A percentile compares a stretch with the other conserved stretches of the same genome.
Evolutionary conservation across 2,329 filamentous ascomycete genomes (phyloP).

Genomic region (Chaetomiaceae sp.): DNA sequence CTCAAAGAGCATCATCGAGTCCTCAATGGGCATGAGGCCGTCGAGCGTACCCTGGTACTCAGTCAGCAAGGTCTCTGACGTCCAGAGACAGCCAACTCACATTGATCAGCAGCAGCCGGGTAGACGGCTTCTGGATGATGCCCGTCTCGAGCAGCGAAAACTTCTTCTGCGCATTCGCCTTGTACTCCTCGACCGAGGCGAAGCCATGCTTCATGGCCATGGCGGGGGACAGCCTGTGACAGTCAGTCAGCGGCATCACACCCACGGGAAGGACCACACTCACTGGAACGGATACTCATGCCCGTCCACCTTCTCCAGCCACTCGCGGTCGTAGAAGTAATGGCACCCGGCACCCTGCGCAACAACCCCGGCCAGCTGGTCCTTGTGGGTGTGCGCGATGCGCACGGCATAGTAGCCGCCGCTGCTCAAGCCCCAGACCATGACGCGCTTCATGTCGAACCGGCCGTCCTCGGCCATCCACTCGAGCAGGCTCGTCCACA

Average conservation of each 20-base stretch:
- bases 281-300: slow-evolving; percentile 62
- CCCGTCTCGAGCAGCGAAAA: slow-evolving; percentile 60
- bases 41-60: slow-evolving; percentile 53
- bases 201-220: slow-evolving; percentile 62
- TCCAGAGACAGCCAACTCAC: slow-evolving; percentile 35
- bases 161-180: slow-evolving; percentile 50
- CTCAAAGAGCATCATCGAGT: slow-evolving; percentile 60
- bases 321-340: slow-evolving; percentile 55
- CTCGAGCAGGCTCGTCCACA: slow-evolving; percentile 58
- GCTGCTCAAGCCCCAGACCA: slow-evolving; percentile 61
- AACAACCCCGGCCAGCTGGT: slow-evolving; percentile 49
- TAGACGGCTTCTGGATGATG: slow-evolving; percentile 52
- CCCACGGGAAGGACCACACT: slow-evolving; percentile 22
- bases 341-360: slow-evolving; percentile 62
- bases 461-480: slow-evolving; percentile 49
- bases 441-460: slow-evolving; percentile 54
- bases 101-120: slow-evolving; percentile 57
- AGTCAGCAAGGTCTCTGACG: background rate
- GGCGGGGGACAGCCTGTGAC: slow-evolving; percentile 44
- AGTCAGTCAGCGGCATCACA: slow-evolving; percentile 2
- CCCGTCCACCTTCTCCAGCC: slow-evolving; percentile 58
- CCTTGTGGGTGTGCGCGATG: slow-evolving; percentile 62
- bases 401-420: slow-evolving; percentile 67
- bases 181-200: slow-evolving; percentile 50
- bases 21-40: slow-evolving; percentile 64